Evolutionary conservation across 2,329 filamentous ascomycete genomes (phyloP).

Genomic region (Aspergillus hiratsukae): DNA sequence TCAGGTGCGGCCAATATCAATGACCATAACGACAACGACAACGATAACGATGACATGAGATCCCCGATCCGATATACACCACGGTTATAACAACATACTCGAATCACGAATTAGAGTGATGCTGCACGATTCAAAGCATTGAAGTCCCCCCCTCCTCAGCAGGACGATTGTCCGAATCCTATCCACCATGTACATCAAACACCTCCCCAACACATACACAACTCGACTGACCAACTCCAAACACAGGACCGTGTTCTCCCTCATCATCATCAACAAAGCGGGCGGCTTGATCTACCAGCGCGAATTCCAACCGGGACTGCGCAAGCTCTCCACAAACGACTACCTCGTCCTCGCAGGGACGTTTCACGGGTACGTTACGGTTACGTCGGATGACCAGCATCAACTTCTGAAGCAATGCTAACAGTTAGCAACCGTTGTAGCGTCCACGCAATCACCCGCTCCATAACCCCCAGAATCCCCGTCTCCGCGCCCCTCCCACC

Average conservation of each 20-base stretch:
- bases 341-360: slow-evolving; percentile 95
- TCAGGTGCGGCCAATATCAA: background rate
- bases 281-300: slow-evolving; percentile 95
- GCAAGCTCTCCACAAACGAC: slow-evolving; percentile 90
- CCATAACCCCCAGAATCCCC: slow-evolving; percentile 45
- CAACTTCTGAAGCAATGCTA: background rate
- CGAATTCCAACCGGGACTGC: slow-evolving; percentile 81
- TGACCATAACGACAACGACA: background rate
- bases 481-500: slow-evolving; percentile 30
- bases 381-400: slow-evolving; percentile 6
- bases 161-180: background rate
- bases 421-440: slow-evolving; percentile 25
- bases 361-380: slow-evolving; percentile 73
- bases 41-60: background rate
- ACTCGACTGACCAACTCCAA: background rate
- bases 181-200: slow-evolving; percentile 18
- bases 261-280: slow-evolving; percentile 98
- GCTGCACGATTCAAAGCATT: background rate
- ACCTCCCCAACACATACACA: slow-evolving; percentile 7
- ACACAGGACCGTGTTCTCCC: slow-evolving; percentile 81
- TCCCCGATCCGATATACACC: background rate
- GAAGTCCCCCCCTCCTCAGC: background rate
- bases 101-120: background rate
- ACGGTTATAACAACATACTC: background rate
- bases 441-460: slow-evolving; percentile 61